phyloP scores from a whole-genome alignment of 2,329 filamentous ascomycete species.

The Pseudodiploospora longispora region DNA sequence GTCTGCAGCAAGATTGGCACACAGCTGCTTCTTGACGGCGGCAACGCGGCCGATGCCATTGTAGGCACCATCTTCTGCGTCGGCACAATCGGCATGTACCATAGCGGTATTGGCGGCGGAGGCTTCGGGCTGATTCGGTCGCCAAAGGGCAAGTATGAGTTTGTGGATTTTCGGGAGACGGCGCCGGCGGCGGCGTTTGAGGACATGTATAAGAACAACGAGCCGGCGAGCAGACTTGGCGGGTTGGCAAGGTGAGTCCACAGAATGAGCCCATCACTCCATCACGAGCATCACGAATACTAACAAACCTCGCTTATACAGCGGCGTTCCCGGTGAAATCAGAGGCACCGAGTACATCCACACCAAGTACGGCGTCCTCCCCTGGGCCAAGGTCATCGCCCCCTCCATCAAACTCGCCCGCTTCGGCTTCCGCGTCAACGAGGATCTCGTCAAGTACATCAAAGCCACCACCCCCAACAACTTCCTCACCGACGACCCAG shows the following conservation, averaged over 20 bases:
- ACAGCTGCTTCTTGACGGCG: conserved; percentile 47
- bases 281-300: not conserved
- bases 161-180: conserved; percentile 77
- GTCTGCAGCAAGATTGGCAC: conserved; percentile 54
- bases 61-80: conserved; percentile 58
- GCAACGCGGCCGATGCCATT: conserved; percentile 59
- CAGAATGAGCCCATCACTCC: conserved; percentile 4
- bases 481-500: conserved; percentile 62
- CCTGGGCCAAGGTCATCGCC: conserved; percentile 58
- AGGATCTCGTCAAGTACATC: conserved; percentile 68
- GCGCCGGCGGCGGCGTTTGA: conserved; percentile 71
- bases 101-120: conserved; percentile 66
- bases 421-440: conserved; percentile 61
- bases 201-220: conserved; percentile 72
- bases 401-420: conserved; percentile 67
- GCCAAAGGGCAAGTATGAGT: conserved; percentile 61
- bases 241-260: conserved; percentile 62
- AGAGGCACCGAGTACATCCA: conserved; percentile 69
- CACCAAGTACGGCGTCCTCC: conserved; percentile 52
- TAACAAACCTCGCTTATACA: conserved; percentile 14
- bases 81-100: conserved; percentile 57
- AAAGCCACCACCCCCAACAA: conserved; percentile 33
- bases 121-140: conserved; percentile 69
- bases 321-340: conserved; percentile 62
- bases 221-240: conserved; percentile 53